Conservation (phyloP, 1,284 basidiomycete species). For the Pulchroboletus neoregius region DNA sequence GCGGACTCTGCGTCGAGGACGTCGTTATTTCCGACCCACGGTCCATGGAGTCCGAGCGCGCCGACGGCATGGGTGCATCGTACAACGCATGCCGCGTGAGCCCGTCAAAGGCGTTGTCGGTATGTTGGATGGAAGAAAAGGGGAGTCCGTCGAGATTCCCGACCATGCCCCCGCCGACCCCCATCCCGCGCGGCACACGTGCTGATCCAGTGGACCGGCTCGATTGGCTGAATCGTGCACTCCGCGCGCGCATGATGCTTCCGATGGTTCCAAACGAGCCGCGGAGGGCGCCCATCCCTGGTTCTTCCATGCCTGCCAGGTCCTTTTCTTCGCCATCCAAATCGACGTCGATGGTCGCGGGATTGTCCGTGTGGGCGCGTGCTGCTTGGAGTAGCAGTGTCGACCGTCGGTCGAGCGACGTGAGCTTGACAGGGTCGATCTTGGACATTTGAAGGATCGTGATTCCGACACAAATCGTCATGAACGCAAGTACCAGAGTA, state of each 20-base stretch:
- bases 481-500: conserved; percentile 89
- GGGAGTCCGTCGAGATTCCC: conserved; percentile 28
- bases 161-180: conserved; percentile 29
- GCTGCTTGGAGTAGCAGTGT: conserved; percentile 83
- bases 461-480: conserved; percentile 87
- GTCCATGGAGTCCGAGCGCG: conserved; percentile 30
- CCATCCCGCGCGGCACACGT: conserved; percentile 20
- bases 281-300: conserved; percentile 84
- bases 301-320: conserved; percentile 56
- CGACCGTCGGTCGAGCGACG: conserved; percentile 76
- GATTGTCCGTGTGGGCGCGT: conserved; percentile 54
- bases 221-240: conserved; percentile 59
- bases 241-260: conserved; percentile 83
- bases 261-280: conserved; percentile 89
- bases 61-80: conserved; percentile 60
- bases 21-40: conserved; percentile 24
- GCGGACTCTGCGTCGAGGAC: conserved; percentile 37
- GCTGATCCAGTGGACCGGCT: conserved; percentile 38
- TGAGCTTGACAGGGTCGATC: conserved; percentile 73
- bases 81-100: conserved; percentile 76
- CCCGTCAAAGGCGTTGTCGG: conserved; percentile 36
- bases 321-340: conserved; percentile 50
- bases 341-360: conserved; percentile 27
- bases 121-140: conserved; percentile 20
- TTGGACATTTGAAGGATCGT: conserved; percentile 96